These are phyloP conservation scores for Lipomyces lipofer DNA, from an alignment of 805 yeast genomes.

Conservation along the genomic window DNA sequence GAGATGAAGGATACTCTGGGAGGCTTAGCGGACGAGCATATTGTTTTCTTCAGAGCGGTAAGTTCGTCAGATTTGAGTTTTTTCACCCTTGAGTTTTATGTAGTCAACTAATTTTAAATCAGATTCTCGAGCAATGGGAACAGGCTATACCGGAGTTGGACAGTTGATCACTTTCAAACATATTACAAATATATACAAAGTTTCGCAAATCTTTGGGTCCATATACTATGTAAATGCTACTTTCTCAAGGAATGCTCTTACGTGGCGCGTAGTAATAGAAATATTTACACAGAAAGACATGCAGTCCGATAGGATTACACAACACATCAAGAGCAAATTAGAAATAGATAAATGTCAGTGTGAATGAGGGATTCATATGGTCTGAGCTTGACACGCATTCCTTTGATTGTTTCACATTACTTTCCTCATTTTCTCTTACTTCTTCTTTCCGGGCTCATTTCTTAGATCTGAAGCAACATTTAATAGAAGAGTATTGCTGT, in stretches of 20 bases:
- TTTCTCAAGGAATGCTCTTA: no score
- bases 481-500: constrained; percentile 86
- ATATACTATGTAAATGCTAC: background rate
- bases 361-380: no score
- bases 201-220: background rate
- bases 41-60: constrained; percentile 61
- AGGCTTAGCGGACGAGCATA: constrained; percentile 73
- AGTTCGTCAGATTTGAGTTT: constrained; percentile 34
- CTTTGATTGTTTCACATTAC: no score
- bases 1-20: constrained; percentile 74
- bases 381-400: no score
- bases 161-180: background rate
- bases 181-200: background rate
- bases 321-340: no score
- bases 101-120: background rate
- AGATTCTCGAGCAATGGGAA: constrained; percentile 26
- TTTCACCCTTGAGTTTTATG: background rate
- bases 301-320: no score
- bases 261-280: no score
- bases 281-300: no score
- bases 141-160: constrained; percentile 25
- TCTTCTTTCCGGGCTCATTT: constrained; percentile 26
- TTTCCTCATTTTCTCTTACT: background rate
- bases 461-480: constrained; percentile 85
- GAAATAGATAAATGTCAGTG: no score